These are phyloP conservation scores for Penstemon barbatus DNA, from an alignment of 257 asterid genomes.

Conservation along the genomic window DNA sequence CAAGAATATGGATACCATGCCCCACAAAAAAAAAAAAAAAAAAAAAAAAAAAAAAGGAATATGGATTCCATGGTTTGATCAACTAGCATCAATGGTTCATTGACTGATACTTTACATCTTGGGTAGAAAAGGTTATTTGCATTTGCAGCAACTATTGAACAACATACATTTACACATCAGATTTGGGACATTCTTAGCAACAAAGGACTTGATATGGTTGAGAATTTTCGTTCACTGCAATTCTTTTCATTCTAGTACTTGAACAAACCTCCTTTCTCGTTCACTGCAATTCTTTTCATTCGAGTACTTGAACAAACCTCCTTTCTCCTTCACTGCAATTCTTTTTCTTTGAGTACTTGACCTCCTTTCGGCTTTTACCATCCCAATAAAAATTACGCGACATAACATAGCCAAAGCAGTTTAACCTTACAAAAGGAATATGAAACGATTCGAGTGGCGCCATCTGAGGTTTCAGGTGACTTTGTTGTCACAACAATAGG, in stretches of 20 bases:
- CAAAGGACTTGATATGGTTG: too few relatives aligned
- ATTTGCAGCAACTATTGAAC: not conserved
- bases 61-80: not conserved
- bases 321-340: too few relatives aligned
- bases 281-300: too few relatives aligned
- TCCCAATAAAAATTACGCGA: not conserved
- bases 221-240: too few relatives aligned
- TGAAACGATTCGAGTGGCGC: slow-evolving; percentile 27
- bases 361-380: not conserved
- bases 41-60: not conserved
- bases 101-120: too few relatives aligned
- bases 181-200: not conserved
- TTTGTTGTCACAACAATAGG: slow-evolving; percentile 45
- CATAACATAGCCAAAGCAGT: not conserved
- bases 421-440: not conserved
- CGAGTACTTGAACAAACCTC: too few relatives aligned
- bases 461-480: slow-evolving; percentile 45
- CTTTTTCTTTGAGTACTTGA: too few relatives aligned
- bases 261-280: too few relatives aligned
- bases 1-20: not conserved
- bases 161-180: not conserved
- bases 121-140: not conserved
- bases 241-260: too few relatives aligned
- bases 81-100: not conserved
- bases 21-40: too few relatives aligned